Percentiles rank a stretch among this genome's conserved stretches.
Conservation (phyloP, 2,329 filamentous ascomycete species). For the Hypomyces perniciosus region DNA sequence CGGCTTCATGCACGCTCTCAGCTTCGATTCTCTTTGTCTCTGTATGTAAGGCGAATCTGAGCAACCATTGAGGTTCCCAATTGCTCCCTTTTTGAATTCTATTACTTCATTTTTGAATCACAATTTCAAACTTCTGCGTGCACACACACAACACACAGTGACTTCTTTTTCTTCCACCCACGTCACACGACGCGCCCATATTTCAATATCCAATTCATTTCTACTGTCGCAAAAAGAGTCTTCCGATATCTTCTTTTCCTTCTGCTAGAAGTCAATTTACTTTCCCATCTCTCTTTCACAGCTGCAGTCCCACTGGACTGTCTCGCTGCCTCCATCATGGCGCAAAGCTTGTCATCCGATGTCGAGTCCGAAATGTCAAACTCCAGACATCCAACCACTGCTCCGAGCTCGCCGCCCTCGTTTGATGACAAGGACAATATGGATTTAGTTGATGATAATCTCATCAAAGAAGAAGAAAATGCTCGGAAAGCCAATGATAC, state of each 20-base stretch:
- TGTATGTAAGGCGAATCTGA: neutral
- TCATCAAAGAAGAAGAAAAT: constrained; percentile 32
- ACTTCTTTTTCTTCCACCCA: neutral
- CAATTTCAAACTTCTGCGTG: neutral
- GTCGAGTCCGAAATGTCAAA: constrained; percentile 26
- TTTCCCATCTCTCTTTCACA: neutral
- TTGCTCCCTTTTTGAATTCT: neutral
- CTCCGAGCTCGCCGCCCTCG: constrained; percentile 31
- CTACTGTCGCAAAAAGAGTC: neutral
- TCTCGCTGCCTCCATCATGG: constrained; percentile 20
- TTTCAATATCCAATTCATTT: neutral
- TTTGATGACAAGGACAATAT: constrained; percentile 13
- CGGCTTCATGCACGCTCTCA: neutral
- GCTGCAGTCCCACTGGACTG: neutral
- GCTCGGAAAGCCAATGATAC: constrained; percentile 36
- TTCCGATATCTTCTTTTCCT: neutral
- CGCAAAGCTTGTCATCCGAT: constrained; percentile 25
- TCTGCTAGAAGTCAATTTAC: too few species aligned
- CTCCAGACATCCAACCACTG: constrained; percentile 27
- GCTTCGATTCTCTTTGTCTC: neutral
- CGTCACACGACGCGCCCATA: neutral
- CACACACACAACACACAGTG: neutral
- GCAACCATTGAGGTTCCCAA: neutral
- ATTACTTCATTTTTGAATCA: constrained; percentile 1
- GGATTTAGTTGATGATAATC: constrained; percentile 21